phyloP scores from a whole-genome alignment of 2,329 filamentous ascomycete genomes.

The Ascochyta rabiei region DNA sequence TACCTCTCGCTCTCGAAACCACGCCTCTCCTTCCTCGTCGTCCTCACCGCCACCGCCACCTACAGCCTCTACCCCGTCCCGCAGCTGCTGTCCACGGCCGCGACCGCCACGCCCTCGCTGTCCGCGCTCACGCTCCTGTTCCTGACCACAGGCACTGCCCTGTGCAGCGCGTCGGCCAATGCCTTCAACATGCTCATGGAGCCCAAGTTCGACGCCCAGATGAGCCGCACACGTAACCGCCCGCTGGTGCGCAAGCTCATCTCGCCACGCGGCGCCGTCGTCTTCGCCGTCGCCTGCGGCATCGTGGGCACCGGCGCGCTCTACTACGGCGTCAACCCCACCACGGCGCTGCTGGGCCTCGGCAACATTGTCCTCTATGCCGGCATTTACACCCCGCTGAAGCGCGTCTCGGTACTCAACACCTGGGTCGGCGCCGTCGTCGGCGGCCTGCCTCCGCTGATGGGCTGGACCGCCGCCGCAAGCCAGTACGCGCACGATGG shows the following conservation, averaged over 20 bases:
- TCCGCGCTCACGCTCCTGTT: conserved; percentile 91
- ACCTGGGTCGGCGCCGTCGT: conserved; percentile 95
- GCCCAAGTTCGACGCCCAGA: conserved; percentile 84
- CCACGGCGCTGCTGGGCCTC: conserved; percentile 82
- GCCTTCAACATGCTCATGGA: conserved; percentile 98
- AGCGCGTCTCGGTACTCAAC: conserved; percentile 83
- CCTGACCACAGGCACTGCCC: conserved; percentile 84
- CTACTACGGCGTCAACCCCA: conserved; percentile 92
- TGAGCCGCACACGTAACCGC: conserved; percentile 90
- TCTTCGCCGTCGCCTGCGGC: conserved; percentile 80
- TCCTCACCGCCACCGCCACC: conserved; percentile 86
- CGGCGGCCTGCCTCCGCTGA: conserved; percentile 90
- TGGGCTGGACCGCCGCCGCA: conserved; percentile 97
- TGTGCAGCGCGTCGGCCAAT: conserved; percentile 91
- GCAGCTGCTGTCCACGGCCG: conserved; percentile 74
- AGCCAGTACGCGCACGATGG: conserved; percentile 73
- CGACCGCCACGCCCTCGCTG: conserved; percentile 75
- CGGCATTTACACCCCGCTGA: conserved; percentile 89
- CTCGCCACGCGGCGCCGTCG: conserved; percentile 69
- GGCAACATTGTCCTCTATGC: conserved; percentile 90
- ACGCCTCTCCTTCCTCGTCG: conserved; percentile 86
- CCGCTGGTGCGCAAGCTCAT: conserved; percentile 85
- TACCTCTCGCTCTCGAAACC: conserved; percentile 95
- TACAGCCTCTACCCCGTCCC: conserved; percentile 95
- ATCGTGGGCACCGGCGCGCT: conserved; percentile 72